Evolutionary conservation across 2,329 filamentous ascomycete species (phyloP).

Genomic region (Pyricularia pennisetigena): DNA sequence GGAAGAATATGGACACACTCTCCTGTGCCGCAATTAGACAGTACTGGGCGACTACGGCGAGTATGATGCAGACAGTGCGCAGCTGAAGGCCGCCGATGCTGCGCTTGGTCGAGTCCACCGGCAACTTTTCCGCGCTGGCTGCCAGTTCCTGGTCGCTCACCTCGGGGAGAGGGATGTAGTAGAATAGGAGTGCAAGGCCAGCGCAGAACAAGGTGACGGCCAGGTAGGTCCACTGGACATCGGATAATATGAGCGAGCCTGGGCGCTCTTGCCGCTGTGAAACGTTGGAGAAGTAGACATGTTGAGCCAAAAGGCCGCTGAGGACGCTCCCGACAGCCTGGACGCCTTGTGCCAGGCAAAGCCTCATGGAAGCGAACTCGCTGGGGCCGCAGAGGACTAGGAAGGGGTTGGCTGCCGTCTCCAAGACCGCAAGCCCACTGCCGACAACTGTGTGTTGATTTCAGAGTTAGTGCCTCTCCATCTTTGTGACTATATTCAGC

Average conservation of each 20-base stretch:
- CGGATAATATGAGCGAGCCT: slow-evolving; percentile 46
- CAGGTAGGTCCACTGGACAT: slow-evolving; percentile 81
- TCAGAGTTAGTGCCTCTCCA: background rate
- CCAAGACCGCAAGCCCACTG: slow-evolving; percentile 65
- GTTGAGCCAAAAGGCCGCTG: slow-evolving; percentile 61
- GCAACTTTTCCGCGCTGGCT: slow-evolving; percentile 33
- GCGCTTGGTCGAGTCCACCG: slow-evolving; percentile 38
- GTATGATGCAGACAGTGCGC: slow-evolving; percentile 48
- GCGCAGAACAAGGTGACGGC: slow-evolving; percentile 68
- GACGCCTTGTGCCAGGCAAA: slow-evolving; percentile 66
- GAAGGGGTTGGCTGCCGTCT: slow-evolving; percentile 74
- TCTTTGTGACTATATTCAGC: background rate
- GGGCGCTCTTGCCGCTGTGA: slow-evolving; percentile 18
- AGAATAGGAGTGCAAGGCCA: slow-evolving; percentile 57
- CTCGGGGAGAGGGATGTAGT: slow-evolving; percentile 57
- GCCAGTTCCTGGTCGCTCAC: slow-evolving; percentile 46
- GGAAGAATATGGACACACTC: slow-evolving; percentile 51
- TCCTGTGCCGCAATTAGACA: slow-evolving; percentile 70
- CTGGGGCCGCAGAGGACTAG: slow-evolving; percentile 61
- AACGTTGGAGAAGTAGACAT: slow-evolving; percentile 60
- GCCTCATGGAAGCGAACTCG: slow-evolving; percentile 62
- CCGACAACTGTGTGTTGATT: slow-evolving; percentile 47
- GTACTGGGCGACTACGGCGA: slow-evolving; percentile 70
- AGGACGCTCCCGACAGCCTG: slow-evolving; percentile 68
- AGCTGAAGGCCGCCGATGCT: slow-evolving; percentile 40